A percentile compares a stretch with the other conserved stretches of the same genome.
Evolutionary conservation across 139 green algal genomes (phyloP).

Genomic region (Mesotaenium endlicherianum): DNA sequence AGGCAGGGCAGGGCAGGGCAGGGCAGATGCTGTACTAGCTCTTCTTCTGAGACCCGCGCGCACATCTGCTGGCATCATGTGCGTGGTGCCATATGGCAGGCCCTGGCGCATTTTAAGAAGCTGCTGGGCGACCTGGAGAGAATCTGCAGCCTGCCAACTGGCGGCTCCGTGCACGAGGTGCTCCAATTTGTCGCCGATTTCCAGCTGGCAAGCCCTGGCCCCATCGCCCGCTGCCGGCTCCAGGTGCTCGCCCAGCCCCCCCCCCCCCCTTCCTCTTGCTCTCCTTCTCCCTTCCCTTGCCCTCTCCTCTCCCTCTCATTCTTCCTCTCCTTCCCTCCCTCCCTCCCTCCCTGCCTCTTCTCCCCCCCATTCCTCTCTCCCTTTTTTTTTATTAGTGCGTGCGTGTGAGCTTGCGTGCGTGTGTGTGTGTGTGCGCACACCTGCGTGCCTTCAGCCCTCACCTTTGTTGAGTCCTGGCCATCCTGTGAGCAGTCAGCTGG

Average conservation of each 20-base stretch:
- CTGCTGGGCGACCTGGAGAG: conserved; percentile 8
- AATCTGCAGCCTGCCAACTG: neutral
- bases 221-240: conserved; percentile 4
- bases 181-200: conserved; percentile 29
- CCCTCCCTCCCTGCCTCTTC: neutral
- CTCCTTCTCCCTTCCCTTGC: neutral
- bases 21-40: too few relatives aligned
- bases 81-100: neutral
- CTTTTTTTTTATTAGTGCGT: neutral
- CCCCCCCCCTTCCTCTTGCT: neutral
- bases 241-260: neutral
- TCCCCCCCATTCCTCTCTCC: neutral
- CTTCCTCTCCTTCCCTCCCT: neutral
- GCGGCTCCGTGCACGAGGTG: conserved; percentile 11
- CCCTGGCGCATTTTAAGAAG: conserved; percentile 26
- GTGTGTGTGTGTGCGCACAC: too few relatives aligned
- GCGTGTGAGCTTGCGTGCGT: neutral
- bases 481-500: too few relatives aligned
- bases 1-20: too few relatives aligned
- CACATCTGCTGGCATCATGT: neutral
- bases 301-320: neutral
- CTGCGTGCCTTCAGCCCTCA: too few relatives aligned
- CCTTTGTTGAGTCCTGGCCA: too few relatives aligned
- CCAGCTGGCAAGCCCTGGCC: neutral
- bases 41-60: too few relatives aligned